Percentiles rank a stretch among this genome's conserved stretches.
Conservation (phyloP, 495 filamentous ascomycete species). For the Durotheca rogersii region DNA sequence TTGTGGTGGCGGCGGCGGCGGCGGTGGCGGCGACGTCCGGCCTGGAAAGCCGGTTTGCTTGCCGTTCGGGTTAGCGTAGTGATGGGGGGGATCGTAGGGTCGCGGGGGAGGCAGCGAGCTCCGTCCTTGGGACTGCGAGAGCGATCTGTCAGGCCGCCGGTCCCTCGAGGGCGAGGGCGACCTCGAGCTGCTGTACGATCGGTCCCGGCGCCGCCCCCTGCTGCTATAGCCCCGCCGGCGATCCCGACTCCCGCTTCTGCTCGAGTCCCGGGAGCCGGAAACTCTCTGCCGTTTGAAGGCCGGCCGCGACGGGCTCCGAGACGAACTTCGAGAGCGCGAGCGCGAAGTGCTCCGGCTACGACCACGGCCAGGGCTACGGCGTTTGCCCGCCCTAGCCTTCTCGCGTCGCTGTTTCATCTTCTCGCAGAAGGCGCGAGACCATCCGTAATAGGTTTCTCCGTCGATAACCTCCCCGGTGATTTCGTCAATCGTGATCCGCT, state of each 20-base stretch:
- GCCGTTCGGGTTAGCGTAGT: slow-evolving; percentile 29
- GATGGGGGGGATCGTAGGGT: slow-evolving; percentile 31
- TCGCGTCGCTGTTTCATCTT: slow-evolving; percentile 69
- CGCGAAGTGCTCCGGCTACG: slow-evolving; percentile 25
- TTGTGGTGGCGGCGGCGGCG: slow-evolving; percentile 31
- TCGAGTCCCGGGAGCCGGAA: slow-evolving; percentile 30
- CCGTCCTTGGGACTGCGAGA: slow-evolving; percentile 47
- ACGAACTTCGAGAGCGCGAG: slow-evolving; percentile 27
- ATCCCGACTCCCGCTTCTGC: slow-evolving; percentile 12
- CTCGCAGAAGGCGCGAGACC: slow-evolving; percentile 77
- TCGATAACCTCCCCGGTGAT: slow-evolving; percentile 58
- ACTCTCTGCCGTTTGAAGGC: slow-evolving; percentile 38
- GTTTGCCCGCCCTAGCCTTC: slow-evolving; percentile 21
- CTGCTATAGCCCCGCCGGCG: slow-evolving; percentile 48
- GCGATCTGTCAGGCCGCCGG: slow-evolving; percentile 20
- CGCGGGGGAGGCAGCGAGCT: slow-evolving; percentile 30
- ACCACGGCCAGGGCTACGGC: slow-evolving; percentile 20
- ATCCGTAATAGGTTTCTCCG: slow-evolving; percentile 81
- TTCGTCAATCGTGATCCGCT: slow-evolving; percentile 61
- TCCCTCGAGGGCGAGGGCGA: slow-evolving; percentile 38
- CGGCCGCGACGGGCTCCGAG: slow-evolving; percentile 30
- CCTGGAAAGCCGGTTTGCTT: slow-evolving; percentile 21
- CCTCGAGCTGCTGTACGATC: slow-evolving; percentile 36
- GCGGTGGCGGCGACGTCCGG: too few species aligned
- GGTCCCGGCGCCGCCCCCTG: slow-evolving; percentile 45